Base-by-base conservation (phyloP, 2,329 filamentous ascomycete species). In the Neonectria neomacrospora region DNA sequence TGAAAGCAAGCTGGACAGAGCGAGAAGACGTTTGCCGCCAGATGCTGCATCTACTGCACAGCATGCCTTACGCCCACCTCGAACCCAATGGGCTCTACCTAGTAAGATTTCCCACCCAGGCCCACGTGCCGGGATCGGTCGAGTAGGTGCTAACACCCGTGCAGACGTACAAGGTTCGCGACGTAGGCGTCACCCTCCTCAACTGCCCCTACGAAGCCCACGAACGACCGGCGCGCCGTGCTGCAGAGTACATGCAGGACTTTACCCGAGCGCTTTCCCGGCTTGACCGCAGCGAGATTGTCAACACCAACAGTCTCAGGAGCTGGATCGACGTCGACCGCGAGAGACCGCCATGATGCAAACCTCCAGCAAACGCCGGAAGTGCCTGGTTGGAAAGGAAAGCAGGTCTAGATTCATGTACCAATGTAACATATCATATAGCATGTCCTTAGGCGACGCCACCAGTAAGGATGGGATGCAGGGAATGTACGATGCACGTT, bases 11-110 rank as follows among this genome's bases (percentile, higher is more conserved):
- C 47, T 79, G 77, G 77, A 50, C 66, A 7, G 74, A 76, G 55
- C 69, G 78, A 1, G 78, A 79, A 56, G 76, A 79, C 5, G 69
- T 78, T 0, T 79, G 76, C 22, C 75, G 77, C 1, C 78, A 78
- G 58, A 64, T 79, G 30, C 68, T 80, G 18, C 76, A 77, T 47
- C 59, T 79, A 3, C 58, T 79, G 4, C 76, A 78, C 14, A 74
- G 73, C 32, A 76, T 77, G 9, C 73, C 75, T 0, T 70, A 75
- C 1, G 52, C 66, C 0, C 71, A 74, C 47, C 61, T 78, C 3
- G 78, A 79, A 53, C 71, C 76, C 0, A 79, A 79, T 18, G 77
- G 78, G 1, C 63, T 77, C 8, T 74, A 78, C 57, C 60, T 79
- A 22, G 74, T 76, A 63, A 45, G 67, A 26, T 3, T 63, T 16